These are phyloP conservation scores for Citrullus amarus DNA, from an alignment of 306 rosid genomes.

Conservation along the genomic window DNA sequence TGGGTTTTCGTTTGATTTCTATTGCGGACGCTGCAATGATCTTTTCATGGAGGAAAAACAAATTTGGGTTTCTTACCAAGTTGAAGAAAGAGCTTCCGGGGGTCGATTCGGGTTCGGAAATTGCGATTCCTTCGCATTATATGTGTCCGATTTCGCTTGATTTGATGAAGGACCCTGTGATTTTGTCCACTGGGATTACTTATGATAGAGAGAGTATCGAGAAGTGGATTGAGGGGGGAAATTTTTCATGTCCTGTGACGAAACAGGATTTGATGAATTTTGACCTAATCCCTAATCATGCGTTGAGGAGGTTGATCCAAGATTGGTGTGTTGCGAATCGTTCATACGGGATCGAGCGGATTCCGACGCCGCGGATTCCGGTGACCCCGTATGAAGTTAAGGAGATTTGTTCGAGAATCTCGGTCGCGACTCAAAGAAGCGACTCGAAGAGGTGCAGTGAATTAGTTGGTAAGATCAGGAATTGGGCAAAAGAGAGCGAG, in stretches of 20 bases:
- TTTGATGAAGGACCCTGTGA: conserved; percentile 79
- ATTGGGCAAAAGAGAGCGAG: conserved; percentile 78
- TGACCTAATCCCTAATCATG: conserved; percentile 65
- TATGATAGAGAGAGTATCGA: conserved; percentile 79
- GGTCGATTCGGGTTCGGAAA: conserved; percentile 29
- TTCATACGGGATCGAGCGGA: conserved; percentile 57
- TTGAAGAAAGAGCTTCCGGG: conserved; percentile 18
- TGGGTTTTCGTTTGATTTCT: background rate
- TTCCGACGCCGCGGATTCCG: conserved; percentile 76
- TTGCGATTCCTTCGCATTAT: conserved; percentile 47
- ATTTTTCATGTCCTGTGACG: conserved; percentile 60
- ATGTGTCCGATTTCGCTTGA: conserved; percentile 73
- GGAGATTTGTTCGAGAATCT: conserved; percentile 26
- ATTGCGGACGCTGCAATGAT: conserved; percentile 28
- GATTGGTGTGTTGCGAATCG: conserved; percentile 75
- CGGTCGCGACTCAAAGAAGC: conserved; percentile 14
- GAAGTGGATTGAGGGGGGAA: conserved; percentile 64
- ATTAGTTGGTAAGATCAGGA: conserved; percentile 40
- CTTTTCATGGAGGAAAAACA: conserved; percentile 49
- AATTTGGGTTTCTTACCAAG: conserved; percentile 24
- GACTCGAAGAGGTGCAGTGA: conserved; percentile 32
- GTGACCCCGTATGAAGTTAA: conserved; percentile 33
- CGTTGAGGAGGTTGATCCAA: conserved; percentile 58
- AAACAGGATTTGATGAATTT: conserved; percentile 31
- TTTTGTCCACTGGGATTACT: conserved; percentile 60